phyloP scores from a whole-genome alignment of 192 early-diverging fungal species.

The Phlyctochytrium bullatum region DNA sequence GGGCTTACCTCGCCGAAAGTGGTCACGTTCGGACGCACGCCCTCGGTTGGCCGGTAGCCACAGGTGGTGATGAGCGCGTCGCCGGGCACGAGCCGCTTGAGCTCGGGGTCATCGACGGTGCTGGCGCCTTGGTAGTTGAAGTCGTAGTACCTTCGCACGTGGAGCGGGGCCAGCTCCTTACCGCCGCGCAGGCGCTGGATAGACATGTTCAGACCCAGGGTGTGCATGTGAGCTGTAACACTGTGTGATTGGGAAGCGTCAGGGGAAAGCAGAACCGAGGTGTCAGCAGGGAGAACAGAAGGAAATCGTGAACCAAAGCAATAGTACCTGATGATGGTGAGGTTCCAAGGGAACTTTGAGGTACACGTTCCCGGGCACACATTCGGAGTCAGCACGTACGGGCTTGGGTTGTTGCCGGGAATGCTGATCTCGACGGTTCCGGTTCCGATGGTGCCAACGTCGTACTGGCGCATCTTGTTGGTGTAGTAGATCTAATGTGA shows the following conservation, averaged over 20 bases:
- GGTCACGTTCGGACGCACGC: constrained; percentile 1
- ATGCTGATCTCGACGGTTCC: constrained; percentile 7
- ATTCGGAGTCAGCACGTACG: not conserved
- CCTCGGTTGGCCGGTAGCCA: constrained; percentile 1
- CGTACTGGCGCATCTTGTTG: constrained; percentile 3
- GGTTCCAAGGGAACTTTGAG: constrained; percentile 11
- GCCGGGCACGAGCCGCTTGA: constrained; percentile 1
- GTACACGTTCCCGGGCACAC: constrained; percentile 22
- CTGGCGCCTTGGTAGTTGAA: constrained; percentile 17
- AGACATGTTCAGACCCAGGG: constrained; percentile 7
- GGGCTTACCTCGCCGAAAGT: constrained; percentile 1
- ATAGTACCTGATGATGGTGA: not conserved
- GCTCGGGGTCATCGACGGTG: not conserved
- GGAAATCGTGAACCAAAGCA: not conserved
- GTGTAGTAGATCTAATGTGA: constrained; percentile 16
- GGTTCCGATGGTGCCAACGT: constrained; percentile 12
- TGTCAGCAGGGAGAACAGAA: not conserved
- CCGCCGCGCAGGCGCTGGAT: constrained; percentile 12
- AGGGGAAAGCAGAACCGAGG: not conserved
- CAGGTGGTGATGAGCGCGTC: constrained; percentile 11
- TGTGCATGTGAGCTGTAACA: constrained; percentile 17
- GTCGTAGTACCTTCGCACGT: constrained; percentile 12
- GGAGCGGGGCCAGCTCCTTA: constrained; percentile 11
- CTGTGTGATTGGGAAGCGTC: not conserved
- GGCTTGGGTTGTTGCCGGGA: constrained; percentile 6